These are phyloP conservation scores for Adiantum capillusveneris DNA, from an alignment of 75 land plant species.

Conservation along the genomic window DNA sequence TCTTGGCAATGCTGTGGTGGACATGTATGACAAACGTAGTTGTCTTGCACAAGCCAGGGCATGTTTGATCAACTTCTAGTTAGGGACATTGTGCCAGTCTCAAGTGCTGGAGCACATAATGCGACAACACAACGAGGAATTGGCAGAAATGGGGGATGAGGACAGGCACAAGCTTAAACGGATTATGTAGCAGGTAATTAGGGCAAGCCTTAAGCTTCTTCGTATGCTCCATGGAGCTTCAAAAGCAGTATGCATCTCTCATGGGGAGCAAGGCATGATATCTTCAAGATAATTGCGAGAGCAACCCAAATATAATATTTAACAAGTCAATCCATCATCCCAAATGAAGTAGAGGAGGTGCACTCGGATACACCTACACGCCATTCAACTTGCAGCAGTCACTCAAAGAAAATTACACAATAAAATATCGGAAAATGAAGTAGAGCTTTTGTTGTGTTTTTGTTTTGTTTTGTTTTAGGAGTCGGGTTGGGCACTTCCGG, in stretches of 20 bases:
- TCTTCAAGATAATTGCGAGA: neutral
- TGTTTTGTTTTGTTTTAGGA: too few relatives aligned
- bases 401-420: too few relatives aligned
- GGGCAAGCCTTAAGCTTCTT: constrained; percentile 40
- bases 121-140: constrained; percentile 33
- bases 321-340: neutral
- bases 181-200: constrained; percentile 43
- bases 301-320: neutral
- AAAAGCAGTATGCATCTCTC: constrained; percentile 40
- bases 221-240: constrained; percentile 42
- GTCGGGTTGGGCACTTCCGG: too few relatives aligned
- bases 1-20: too few relatives aligned
- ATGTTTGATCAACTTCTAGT: too few relatives aligned
- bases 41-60: too few relatives aligned
- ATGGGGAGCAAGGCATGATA: constrained; percentile 6
- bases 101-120: constrained; percentile 37
- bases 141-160: constrained; percentile 21
- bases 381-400: neutral
- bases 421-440: too few relatives aligned
- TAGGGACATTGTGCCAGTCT: constrained; percentile 38
- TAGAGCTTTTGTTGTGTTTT: too few relatives aligned
- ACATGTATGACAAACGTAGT: too few relatives aligned
- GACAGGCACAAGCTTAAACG: constrained; percentile 25
- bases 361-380: neutral
- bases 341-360: neutral